Percentiles rank a stretch among this genome's conserved stretches.
Conservation (phyloP, 1,139 yeast species). For the Neolecta irregularis region DNA sequence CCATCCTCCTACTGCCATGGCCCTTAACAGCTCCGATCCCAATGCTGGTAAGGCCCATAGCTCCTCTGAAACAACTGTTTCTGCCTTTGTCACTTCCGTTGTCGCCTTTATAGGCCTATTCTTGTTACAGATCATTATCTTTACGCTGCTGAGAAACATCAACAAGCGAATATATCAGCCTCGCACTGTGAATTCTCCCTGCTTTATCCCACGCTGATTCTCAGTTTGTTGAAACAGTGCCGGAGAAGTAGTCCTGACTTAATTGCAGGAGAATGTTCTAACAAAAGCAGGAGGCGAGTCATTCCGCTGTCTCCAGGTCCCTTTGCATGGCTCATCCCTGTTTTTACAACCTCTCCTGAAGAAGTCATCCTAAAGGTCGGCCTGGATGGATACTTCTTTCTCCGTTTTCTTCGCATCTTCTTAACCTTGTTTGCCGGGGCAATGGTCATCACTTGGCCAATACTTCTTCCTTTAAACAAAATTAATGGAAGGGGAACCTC, state of each 20-base stretch:
- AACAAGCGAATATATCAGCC: slow-evolving; percentile 2
- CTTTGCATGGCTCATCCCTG: not conserved
- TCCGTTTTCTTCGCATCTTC: slow-evolving; percentile 58
- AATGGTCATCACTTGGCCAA: slow-evolving; percentile 53
- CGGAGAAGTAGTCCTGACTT: too few species aligned
- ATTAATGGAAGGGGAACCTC: slow-evolving; percentile 33
- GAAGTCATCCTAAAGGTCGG: slow-evolving; percentile 67
- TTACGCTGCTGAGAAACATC: not conserved
- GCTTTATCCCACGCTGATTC: too few species aligned
- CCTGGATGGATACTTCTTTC: slow-evolving; percentile 63
- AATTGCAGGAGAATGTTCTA: not conserved
- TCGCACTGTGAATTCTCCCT: slow-evolving; percentile 1
- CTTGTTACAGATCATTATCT: not conserved
- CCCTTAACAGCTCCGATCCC: too few species aligned
- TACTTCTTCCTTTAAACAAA: slow-evolving; percentile 61
- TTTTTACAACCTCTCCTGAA: slow-evolving; percentile 30
- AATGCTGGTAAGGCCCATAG: not conserved
- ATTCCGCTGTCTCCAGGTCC: not conserved
- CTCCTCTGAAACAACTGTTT: slow-evolving; percentile 1
- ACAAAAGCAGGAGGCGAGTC: not conserved
- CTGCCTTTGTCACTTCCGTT: slow-evolving; percentile 2
- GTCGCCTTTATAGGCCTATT: slow-evolving; percentile 1
- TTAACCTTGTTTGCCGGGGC: slow-evolving; percentile 46
- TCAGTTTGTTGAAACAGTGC: too few species aligned
- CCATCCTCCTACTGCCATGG: too few species aligned